These are phyloP conservation scores for Lizonia empirigonia DNA, from an alignment of 2,329 filamentous ascomycete genomes.

Conservation along the genomic window DNA sequence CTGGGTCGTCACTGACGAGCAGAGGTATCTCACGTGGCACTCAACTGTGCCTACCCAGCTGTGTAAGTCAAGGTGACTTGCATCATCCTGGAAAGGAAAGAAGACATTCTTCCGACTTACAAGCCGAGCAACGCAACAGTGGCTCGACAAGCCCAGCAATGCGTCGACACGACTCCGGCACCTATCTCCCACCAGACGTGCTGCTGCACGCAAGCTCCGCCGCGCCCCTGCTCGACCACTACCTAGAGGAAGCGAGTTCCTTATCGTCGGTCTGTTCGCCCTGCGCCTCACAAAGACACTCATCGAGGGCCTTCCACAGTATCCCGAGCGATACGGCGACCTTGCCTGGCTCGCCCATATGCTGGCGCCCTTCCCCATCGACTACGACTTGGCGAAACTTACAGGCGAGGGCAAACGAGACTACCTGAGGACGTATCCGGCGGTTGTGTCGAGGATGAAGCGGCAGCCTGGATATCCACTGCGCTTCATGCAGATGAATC, in stretches of 20 bases:
- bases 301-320: slow-evolving; percentile 24
- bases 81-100: not conserved
- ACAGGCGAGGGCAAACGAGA: slow-evolving; percentile 18
- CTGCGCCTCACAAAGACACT: slow-evolving; percentile 27
- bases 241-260: slow-evolving; percentile 3
- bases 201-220: too few relatives aligned
- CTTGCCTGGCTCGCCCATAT: slow-evolving; percentile 29
- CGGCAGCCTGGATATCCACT: slow-evolving; percentile 27
- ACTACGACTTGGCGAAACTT: slow-evolving; percentile 28
- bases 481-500: slow-evolving; percentile 33
- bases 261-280: slow-evolving; percentile 36
- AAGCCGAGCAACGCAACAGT: too few relatives aligned
- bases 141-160: not conserved
- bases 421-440: slow-evolving; percentile 24
- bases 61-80: too few relatives aligned
- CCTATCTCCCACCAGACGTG: slow-evolving; percentile 3
- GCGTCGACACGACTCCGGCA: not conserved
- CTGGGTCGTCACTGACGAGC: not conserved
- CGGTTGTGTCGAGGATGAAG: slow-evolving; percentile 29
- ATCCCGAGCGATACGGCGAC: slow-evolving; percentile 21
- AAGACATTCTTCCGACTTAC: not conserved
- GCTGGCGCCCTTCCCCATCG: slow-evolving; percentile 18
- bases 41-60: not conserved
- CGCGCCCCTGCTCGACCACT: not conserved
- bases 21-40: not conserved